Conservation (phyloP, 768 basidiomycete species). For the Suillus hirtellus region DNA sequence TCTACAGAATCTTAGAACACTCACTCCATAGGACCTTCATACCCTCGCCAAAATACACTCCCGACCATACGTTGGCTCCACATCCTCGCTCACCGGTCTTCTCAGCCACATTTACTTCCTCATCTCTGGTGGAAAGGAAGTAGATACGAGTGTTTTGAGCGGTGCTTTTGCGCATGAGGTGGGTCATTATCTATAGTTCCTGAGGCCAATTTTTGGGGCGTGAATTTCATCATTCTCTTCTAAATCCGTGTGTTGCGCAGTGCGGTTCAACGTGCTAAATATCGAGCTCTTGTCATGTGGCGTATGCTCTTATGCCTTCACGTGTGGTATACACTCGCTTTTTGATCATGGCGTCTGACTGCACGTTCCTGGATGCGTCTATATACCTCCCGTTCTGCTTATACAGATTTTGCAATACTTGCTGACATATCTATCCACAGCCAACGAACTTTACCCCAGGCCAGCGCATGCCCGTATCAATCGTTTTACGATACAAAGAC, state of each 20-base stretch:
- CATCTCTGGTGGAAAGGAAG: constrained; percentile 66
- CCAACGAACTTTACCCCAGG: constrained; percentile 69
- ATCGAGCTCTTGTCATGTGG: not conserved
- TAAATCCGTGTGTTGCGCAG: not conserved
- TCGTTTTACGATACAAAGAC: constrained; percentile 63
- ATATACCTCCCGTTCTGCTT: not conserved
- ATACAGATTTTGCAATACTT: constrained; percentile 1
- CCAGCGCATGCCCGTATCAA: constrained; percentile 73
- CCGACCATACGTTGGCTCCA: constrained; percentile 78
- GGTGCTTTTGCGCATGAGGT: constrained; percentile 61
- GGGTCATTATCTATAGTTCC: constrained; percentile 20
- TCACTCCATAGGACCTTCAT: constrained; percentile 56
- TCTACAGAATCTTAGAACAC: not conserved
- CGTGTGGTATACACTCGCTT: not conserved
- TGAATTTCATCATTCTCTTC: not conserved
- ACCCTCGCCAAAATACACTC: constrained; percentile 57
- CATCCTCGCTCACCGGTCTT: constrained; percentile 84
- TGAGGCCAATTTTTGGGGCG: not conserved
- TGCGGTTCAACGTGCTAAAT: not conserved
- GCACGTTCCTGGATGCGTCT: not conserved
- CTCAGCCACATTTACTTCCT: constrained; percentile 88
- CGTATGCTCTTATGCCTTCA: not conserved
- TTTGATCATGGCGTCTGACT: not conserved
- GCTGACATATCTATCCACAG: constrained; percentile 34
- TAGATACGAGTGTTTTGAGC: constrained; percentile 65